Percentiles rank a stretch among this genome's conserved stretches.
Evolutionary conservation across 2,329 filamentous ascomycete species (phyloP).

Genomic region (Arthrobotrys conoides): DNA sequence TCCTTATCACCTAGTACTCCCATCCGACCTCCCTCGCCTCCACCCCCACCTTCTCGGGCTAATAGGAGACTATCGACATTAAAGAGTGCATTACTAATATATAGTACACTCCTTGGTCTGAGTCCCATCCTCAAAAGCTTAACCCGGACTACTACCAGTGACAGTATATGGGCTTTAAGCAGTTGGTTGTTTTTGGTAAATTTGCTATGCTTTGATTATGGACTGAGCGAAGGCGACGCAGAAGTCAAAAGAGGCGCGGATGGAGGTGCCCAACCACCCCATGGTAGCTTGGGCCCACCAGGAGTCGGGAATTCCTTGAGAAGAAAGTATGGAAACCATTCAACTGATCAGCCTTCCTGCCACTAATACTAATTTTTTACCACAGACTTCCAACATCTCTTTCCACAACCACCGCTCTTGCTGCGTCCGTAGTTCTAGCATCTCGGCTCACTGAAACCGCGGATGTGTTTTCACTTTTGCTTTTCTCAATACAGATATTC

Average conservation of each 20-base stretch:
- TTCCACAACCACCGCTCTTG: conserved; percentile 94
- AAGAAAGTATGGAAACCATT: conserved; percentile 76
- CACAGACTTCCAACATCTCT: conserved; percentile 75
- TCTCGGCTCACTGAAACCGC: conserved; percentile 85
- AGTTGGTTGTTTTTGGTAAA: conserved; percentile 95
- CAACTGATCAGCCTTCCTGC: neutral
- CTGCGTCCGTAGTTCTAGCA: conserved; percentile 94
- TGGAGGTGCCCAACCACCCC: conserved; percentile 20
- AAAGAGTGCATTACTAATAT: conserved; percentile 93
- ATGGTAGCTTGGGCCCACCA: conserved; percentile 33
- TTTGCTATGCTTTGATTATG: conserved; percentile 98
- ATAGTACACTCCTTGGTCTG: conserved; percentile 89
- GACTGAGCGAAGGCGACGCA: conserved; percentile 65
- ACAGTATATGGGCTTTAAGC: conserved; percentile 98
- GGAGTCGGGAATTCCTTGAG: conserved; percentile 67
- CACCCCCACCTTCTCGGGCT: conserved; percentile 68
- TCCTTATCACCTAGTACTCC: conserved; percentile 67
- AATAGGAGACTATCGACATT: conserved; percentile 81
- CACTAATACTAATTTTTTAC: conserved; percentile 7
- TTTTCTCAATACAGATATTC: conserved; percentile 98
- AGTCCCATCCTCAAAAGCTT: conserved; percentile 96
- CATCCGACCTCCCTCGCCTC: conserved; percentile 68
- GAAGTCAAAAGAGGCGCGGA: conserved; percentile 48
- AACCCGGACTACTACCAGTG: conserved; percentile 90
- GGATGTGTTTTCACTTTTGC: conserved; percentile 92